Evolutionary conservation across 768 basidiomycete genomes (phyloP).

Genomic region (Candolleomyces efflorescens): DNA sequence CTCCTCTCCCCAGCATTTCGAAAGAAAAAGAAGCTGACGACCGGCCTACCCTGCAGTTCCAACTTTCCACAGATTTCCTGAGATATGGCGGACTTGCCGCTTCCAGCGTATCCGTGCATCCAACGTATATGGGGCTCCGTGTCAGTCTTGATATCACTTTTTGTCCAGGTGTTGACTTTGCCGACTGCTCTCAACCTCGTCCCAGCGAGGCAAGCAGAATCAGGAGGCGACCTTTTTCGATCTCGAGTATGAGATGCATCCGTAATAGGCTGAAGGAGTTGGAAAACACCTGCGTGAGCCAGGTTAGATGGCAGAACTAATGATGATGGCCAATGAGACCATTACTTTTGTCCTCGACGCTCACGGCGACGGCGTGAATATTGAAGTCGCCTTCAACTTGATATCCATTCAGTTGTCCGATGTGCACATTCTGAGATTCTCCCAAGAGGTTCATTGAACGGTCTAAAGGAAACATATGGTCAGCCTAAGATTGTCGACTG

Average conservation of each 20-base stretch:
- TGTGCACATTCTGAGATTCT: too few species aligned
- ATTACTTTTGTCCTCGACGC: too few species aligned
- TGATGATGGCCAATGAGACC: too few species aligned
- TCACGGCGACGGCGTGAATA: too few species aligned
- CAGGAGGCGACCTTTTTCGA: neutral
- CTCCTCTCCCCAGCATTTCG: neutral
- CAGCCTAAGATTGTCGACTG: too few species aligned
- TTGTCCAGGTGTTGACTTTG: neutral
- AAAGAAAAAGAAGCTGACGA: constrained; percentile 15
- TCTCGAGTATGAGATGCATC: neutral
- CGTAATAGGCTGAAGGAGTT: neutral
- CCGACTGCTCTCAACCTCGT: neutral
- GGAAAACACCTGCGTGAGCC: neutral
- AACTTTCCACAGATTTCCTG: constrained; percentile 11
- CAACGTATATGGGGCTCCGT: constrained; percentile 9
- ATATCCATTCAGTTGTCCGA: too few species aligned
- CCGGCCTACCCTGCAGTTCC: neutral
- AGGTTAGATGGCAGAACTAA: too few species aligned
- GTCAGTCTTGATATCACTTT: neutral
- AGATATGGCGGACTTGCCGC: constrained; percentile 16
- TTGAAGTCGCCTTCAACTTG: too few species aligned
- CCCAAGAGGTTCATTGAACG: too few species aligned
- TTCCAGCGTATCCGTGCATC: constrained; percentile 15
- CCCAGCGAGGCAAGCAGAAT: neutral
- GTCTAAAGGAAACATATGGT: too few species aligned